Evolutionary conservation across 208 protist species (phyloP).

Genomic region (Endotrypanum monterogeii): DNA sequence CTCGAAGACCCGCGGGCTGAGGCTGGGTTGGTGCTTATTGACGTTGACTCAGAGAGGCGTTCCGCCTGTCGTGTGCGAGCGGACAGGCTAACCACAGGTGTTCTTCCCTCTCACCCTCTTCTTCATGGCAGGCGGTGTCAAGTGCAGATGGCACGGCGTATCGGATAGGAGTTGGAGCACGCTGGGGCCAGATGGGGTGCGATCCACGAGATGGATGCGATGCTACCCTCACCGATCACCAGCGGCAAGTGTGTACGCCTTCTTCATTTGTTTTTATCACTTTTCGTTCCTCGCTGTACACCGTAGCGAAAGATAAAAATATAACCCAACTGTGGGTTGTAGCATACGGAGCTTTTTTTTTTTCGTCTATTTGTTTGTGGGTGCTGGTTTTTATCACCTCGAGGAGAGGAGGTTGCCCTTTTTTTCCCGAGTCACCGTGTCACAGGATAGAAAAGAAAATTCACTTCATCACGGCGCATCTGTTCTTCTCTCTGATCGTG

Average conservation of each 20-base stretch:
- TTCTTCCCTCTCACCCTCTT: too few species aligned
- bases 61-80: too few species aligned
- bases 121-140: background rate
- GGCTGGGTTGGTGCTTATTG: too few species aligned
- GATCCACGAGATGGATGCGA: background rate
- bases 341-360: background rate
- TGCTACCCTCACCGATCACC: background rate
- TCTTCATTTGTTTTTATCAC: too few species aligned
- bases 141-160: background rate
- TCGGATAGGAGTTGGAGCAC: background rate
- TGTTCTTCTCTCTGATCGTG: background rate
- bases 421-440: too few species aligned
- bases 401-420: background rate
- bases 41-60: too few species aligned
- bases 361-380: background rate
- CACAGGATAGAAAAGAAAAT: background rate
- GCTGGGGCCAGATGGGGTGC: background rate
- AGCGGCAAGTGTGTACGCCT: background rate
- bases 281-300: background rate
- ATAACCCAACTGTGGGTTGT: too few species aligned
- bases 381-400: background rate
- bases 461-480: background rate
- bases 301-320: background rate
- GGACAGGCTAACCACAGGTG: too few species aligned
- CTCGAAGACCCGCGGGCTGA: too few species aligned